Conservation (phyloP, 2,329 filamentous ascomycete genomes). For the Juglanconis sp. region DNA sequence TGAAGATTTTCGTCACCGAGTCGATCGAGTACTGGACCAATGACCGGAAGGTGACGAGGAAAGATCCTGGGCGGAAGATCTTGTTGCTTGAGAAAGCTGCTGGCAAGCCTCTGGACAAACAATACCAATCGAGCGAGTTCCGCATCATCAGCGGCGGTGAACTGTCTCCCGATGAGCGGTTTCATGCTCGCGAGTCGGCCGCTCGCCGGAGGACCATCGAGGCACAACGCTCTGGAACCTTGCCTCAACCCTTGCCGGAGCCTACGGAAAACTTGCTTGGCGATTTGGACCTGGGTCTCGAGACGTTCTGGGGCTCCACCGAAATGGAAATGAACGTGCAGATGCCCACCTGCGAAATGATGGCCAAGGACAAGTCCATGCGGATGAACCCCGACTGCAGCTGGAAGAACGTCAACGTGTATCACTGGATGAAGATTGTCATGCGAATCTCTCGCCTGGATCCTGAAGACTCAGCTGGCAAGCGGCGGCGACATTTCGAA, state of each 20-base stretch:
- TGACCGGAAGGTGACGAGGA: constrained; percentile 78
- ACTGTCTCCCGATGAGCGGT: constrained; percentile 50
- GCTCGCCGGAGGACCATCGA: constrained; percentile 51
- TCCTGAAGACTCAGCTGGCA: constrained; percentile 65
- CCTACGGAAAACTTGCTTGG: constrained; percentile 72
- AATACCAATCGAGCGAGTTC: constrained; percentile 73
- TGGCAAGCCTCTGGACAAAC: constrained; percentile 69
- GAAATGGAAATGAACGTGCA: constrained; percentile 95
- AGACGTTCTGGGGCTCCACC: constrained; percentile 78
- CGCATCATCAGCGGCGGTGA: constrained; percentile 78
- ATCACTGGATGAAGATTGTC: constrained; percentile 97
- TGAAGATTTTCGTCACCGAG: constrained; percentile 89
- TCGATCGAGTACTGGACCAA: constrained; percentile 88
- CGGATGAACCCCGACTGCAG: constrained; percentile 86
- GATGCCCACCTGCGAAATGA: constrained; percentile 81
- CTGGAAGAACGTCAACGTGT: constrained; percentile 89
- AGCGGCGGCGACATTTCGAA: constrained; percentile 84
- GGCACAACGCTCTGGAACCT: constrained; percentile 39
- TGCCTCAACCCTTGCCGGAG: constrained; percentile 44
- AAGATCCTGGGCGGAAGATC: constrained; percentile 81
- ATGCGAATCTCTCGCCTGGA: constrained; percentile 87
- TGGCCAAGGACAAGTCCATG: constrained; percentile 66
- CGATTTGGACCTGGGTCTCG: constrained; percentile 67
- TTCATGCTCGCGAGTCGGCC: constrained; percentile 46
- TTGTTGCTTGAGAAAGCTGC: constrained; percentile 85